These are phyloP conservation scores for Penicillium thymicola DNA, from an alignment of 2,329 filamentous ascomycete genomes.

Conservation along the genomic window DNA sequence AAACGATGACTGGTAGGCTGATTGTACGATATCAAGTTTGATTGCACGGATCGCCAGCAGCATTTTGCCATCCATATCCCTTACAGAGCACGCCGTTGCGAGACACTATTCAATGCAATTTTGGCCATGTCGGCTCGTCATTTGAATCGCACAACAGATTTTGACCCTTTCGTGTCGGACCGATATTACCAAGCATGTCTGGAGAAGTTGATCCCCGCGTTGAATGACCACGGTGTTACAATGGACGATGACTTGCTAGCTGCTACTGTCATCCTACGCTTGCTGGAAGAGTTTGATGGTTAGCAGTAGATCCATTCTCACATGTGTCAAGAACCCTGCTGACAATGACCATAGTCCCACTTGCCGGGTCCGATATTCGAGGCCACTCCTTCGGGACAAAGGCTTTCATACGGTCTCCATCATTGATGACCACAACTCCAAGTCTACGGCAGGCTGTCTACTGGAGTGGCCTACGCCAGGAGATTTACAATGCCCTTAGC, in stretches of 20 bases:
- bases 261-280: conserved; percentile 41
- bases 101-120: conserved; percentile 42
- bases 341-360: conserved; percentile 17
- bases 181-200: conserved; percentile 43
- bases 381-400: conserved; percentile 25
- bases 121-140: conserved; percentile 44
- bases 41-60: conserved; percentile 25
- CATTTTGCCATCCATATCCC: conserved; percentile 28
- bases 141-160: conserved; percentile 38
- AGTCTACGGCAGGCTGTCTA: conserved; percentile 26
- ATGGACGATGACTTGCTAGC: conserved; percentile 42
- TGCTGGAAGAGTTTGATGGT: conserved; percentile 45
- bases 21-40: conserved; percentile 17
- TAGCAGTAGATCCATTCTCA: conserved; percentile 1
- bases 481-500: conserved; percentile 33
- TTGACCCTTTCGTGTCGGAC: conserved; percentile 42
- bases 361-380: conserved; percentile 22
- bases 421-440: conserved; percentile 25
- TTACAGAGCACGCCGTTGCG: conserved; percentile 20
- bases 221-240: conserved; percentile 39
- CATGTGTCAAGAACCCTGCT: neutral
- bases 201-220: conserved; percentile 39
- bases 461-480: conserved; percentile 30
- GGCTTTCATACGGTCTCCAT: conserved; percentile 23
- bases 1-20: neutral